A percentile compares a stretch with the other conserved stretches of the same genome.
These are phyloP conservation scores for Fusarium armeniacum DNA, from an alignment of 2,329 filamentous ascomycete species.

Conservation along the genomic window DNA sequence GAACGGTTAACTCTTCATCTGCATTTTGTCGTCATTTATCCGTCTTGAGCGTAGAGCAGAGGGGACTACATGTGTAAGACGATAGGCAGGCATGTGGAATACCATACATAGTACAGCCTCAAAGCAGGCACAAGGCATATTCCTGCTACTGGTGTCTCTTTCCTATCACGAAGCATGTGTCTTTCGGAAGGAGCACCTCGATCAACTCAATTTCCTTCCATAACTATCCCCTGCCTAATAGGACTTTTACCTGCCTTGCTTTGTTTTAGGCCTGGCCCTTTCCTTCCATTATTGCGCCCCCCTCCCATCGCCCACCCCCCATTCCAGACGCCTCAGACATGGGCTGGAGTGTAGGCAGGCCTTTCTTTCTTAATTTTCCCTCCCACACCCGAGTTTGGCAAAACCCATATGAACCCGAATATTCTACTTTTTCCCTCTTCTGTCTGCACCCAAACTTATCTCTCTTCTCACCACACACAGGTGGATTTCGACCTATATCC, in stretches of 20 bases:
- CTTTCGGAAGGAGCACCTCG: slow-evolving; percentile 30
- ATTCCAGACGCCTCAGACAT: slow-evolving; percentile 44
- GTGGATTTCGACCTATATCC: slow-evolving; percentile 34
- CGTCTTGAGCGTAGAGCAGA: slow-evolving; percentile 15
- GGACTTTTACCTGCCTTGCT: slow-evolving; percentile 36
- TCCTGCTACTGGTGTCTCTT: slow-evolving; percentile 1
- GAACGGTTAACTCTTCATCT: slow-evolving; percentile 16
- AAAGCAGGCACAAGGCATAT: slow-evolving; percentile 33
- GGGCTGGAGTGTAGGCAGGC: slow-evolving; percentile 24
- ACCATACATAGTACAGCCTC: slow-evolving; percentile 1
- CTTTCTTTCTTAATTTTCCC: slow-evolving; percentile 46
- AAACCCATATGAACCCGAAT: slow-evolving; percentile 51
- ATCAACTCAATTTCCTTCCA: slow-evolving; percentile 38
- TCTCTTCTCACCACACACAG: slow-evolving; percentile 48
- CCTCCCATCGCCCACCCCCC: slow-evolving; percentile 38
- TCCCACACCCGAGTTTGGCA: slow-evolving; percentile 52
- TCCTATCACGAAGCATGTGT: not conserved
- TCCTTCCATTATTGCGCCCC: slow-evolving; percentile 40
- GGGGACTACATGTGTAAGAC: slow-evolving; percentile 7
- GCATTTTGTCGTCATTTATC: slow-evolving; percentile 38
- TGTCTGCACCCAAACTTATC: slow-evolving; percentile 43
- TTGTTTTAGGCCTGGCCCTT: slow-evolving; percentile 39
- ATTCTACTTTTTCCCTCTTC: slow-evolving; percentile 46
- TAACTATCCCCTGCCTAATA: slow-evolving; percentile 28
- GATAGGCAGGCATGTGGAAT: slow-evolving; percentile 15